Evolutionary conservation across 2,329 filamentous ascomycete genomes (phyloP).

Genomic region (Colletotrichum lindemuthianum): DNA sequence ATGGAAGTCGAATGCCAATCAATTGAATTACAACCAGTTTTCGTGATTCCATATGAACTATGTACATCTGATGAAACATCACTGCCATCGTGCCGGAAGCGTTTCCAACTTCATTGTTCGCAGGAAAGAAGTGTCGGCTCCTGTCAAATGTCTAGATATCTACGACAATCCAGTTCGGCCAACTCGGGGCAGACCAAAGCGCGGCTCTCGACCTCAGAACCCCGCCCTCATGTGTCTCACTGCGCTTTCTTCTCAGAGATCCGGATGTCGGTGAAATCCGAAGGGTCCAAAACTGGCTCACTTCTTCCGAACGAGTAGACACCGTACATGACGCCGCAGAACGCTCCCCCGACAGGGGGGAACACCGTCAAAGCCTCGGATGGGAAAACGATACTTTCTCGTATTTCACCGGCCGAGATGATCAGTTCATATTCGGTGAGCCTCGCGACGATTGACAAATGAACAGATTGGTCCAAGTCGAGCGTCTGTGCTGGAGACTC

Average conservation of each 20-base stretch:
- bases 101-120: too few relatives aligned
- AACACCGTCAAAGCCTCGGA: constrained; percentile 40
- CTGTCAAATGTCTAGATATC: neutral
- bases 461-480: constrained; percentile 10
- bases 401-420: constrained; percentile 18
- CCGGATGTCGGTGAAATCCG: constrained; percentile 42
- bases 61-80: too few relatives aligned
- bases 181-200: too few relatives aligned
- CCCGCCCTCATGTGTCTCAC: neutral
- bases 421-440: constrained; percentile 38
- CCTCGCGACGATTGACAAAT: constrained; percentile 35
- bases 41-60: too few relatives aligned
- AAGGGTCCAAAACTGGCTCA: constrained; percentile 45
- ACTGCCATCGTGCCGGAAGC: too few relatives aligned
- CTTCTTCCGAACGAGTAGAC: constrained; percentile 43
- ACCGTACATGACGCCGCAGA: constrained; percentile 45
- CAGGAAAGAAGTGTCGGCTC: too few relatives aligned
- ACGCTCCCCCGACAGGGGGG: constrained; percentile 44
- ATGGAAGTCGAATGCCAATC: too few relatives aligned
- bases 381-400: constrained; percentile 20
- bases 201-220: too few relatives aligned
- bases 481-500: neutral
- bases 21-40: too few relatives aligned
- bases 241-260: constrained; percentile 8
- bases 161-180: too few relatives aligned